Evolutionary conservation across 768 basidiomycete genomes (phyloP).

Genomic region (Boletus vermiculosoides): DNA sequence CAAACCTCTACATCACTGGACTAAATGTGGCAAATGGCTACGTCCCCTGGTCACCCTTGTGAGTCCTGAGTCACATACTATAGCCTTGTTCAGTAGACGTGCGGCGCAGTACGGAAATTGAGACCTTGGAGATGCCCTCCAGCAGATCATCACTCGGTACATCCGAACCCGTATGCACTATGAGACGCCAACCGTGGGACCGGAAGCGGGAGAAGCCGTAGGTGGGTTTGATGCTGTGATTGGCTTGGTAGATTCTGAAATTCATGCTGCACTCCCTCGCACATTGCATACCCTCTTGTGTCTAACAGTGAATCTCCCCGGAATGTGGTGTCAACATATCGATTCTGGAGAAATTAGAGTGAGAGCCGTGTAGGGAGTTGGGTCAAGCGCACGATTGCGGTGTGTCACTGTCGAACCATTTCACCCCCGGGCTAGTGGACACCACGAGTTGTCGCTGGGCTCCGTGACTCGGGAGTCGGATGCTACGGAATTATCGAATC

Average conservation of each 20-base stretch:
- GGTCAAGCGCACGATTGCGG: neutral
- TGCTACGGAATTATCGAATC: neutral
- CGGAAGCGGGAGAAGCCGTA: too few species aligned
- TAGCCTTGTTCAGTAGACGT: neutral
- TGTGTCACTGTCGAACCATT: neutral
- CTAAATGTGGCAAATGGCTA: too few species aligned
- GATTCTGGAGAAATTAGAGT: neutral
- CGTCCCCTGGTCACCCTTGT: neutral
- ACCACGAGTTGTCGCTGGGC: neutral
- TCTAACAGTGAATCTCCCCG: neutral
- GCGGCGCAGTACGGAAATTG: neutral
- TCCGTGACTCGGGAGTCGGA: too few species aligned
- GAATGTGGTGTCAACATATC: neutral
- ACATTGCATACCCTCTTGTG: neutral
- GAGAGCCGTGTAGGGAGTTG: neutral
- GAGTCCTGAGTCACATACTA: neutral
- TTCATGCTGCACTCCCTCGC: neutral
- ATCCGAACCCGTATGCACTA: neutral
- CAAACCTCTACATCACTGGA: too few species aligned
- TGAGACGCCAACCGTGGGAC: neutral
- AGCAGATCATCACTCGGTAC: neutral
- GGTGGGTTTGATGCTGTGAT: too few species aligned
- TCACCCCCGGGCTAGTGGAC: neutral
- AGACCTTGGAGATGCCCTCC: neutral
- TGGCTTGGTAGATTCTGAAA: too few species aligned